These are phyloP conservation scores for Candida takata DNA, from an alignment of 805 yeast genomes.

Conservation along the genomic window DNA sequence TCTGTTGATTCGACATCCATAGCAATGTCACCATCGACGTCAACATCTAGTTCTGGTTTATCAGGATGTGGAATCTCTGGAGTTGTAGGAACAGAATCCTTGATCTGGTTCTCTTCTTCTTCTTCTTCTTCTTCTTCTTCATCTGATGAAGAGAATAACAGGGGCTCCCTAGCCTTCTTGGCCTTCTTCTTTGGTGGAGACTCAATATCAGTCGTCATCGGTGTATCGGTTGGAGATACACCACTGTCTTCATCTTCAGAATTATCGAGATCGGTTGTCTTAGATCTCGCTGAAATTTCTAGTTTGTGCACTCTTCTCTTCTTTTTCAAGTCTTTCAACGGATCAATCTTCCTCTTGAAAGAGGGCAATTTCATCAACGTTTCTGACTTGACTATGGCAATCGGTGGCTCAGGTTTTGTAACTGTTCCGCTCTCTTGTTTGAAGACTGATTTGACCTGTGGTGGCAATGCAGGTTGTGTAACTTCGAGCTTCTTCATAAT, in stretches of 20 bases:
- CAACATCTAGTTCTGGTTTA: neutral
- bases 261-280: constrained; percentile 14
- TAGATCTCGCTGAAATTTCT: constrained; percentile 17
- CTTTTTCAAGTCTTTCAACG: constrained; percentile 13
- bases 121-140: constrained; percentile 26
- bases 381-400: constrained; percentile 9
- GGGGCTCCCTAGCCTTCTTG: constrained; percentile 4
- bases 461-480: constrained; percentile 10
- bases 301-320: constrained; percentile 13
- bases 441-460: neutral
- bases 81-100: constrained; percentile 23
- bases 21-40: neutral
- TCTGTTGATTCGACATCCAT: neutral
- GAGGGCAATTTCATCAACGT: constrained; percentile 13
- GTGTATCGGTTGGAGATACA: neutral
- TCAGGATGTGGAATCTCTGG: constrained; percentile 15
- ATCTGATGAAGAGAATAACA: constrained; percentile 22
- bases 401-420: neutral
- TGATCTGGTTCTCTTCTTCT: constrained; percentile 23
- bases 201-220: neutral
- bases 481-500: constrained; percentile 27
- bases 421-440: neutral
- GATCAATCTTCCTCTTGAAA: constrained; percentile 20
- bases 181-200: constrained; percentile 2
- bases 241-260: constrained; percentile 13